Base-by-base conservation (phyloP, 2,329 filamentous ascomycete species). In the Acrocalymma vagum region DNA sequence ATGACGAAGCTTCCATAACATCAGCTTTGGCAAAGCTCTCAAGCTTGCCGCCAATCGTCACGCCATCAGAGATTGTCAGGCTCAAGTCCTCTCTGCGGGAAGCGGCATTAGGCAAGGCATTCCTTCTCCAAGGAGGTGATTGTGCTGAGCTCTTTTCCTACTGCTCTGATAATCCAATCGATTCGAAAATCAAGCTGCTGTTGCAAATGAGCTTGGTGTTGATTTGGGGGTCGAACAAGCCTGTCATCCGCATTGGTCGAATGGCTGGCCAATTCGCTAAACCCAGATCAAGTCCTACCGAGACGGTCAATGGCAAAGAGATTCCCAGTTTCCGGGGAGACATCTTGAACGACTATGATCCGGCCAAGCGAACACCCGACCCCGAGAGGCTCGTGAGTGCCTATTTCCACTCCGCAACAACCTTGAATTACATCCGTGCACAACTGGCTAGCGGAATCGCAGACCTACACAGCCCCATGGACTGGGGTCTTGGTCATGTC, bases 181-280 rank as follows among this genome's bases (percentile, higher is more conserved):
- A 97, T 73, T 87, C 90, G 50, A 99, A 97, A 78, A 90, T 97
- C 71, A 97, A 97, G 75, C 82, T 99, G 17, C 81, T 99, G 20
- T 77, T 99, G 45, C 94, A 99, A 74, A 97, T 99, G 93, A 95
- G 90, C 53, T 76, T 99, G 57, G 90, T 99, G 1, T 79, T 99
- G 45, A 92, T 97, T 68, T 96, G 92, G 87, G 94, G 90, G 24
- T 78, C 79, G 16, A 84, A 86, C 60, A 85, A 86, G 62, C 88
- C 89, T 5, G 91, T 99, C 4, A 90, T 99, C 31, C 85, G 94
- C 55, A 95, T 99, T 62, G 94, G 90, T 11, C 85, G 94, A 46
- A 96, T 97, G 85, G 94, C 94, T 9, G 94, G 94, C 3, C 94
- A 99, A 77, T 99, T 96, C 64, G 94, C 94, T 20, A 99, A 99